A percentile compares a stretch with the other conserved stretches of the same genome.
Conservation (phyloP, 169 alveolate species). For the Eimeria falciformis region DNA sequence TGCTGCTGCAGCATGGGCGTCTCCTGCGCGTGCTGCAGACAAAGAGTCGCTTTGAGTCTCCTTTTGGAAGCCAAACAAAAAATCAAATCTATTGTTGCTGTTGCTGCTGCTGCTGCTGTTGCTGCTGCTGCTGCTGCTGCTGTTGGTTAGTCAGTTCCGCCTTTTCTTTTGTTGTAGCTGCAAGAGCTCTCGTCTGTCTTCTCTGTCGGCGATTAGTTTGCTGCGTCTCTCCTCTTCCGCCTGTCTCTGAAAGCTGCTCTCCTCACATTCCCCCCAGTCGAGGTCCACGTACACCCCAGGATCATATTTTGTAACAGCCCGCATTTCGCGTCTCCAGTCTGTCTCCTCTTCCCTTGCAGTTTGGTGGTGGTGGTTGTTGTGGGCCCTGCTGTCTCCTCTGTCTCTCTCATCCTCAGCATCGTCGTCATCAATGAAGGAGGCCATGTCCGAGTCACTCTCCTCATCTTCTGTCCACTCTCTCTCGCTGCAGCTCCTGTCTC, state of each 20-base stretch:
- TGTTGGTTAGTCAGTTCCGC: neutral
- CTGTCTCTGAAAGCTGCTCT: conserved; percentile 56
- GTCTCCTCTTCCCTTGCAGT: neutral
- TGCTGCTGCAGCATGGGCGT: conserved; percentile 9
- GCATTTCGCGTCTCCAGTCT: conserved; percentile 50
- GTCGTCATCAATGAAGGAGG: neutral
- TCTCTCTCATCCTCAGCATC: conserved; percentile 33
- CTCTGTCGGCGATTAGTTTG: conserved; percentile 7
- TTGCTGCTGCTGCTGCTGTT: conserved; percentile 3
- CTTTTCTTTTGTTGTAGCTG: conserved; percentile 44
- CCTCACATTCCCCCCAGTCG: conserved; percentile 50
- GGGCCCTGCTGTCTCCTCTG: neutral
- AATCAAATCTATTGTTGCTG: neutral
- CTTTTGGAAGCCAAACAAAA: neutral
- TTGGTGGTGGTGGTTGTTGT: neutral
- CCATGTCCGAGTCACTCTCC: neutral
- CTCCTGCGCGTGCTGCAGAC: neutral
- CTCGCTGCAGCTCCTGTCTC: conserved; percentile 21
- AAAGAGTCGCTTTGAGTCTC: no score
- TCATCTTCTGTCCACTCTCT: neutral
- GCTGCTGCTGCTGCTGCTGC: conserved; percentile 35
- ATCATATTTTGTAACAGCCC: conserved; percentile 63
- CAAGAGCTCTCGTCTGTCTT: conserved; percentile 47
- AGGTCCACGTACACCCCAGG: conserved; percentile 35
- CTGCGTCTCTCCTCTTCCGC: conserved; percentile 30